Percentiles rank a stretch among this genome's conserved stretches.
Conservation (phyloP, 2,329 filamentous ascomycete genomes). For the Phoma sp. region DNA sequence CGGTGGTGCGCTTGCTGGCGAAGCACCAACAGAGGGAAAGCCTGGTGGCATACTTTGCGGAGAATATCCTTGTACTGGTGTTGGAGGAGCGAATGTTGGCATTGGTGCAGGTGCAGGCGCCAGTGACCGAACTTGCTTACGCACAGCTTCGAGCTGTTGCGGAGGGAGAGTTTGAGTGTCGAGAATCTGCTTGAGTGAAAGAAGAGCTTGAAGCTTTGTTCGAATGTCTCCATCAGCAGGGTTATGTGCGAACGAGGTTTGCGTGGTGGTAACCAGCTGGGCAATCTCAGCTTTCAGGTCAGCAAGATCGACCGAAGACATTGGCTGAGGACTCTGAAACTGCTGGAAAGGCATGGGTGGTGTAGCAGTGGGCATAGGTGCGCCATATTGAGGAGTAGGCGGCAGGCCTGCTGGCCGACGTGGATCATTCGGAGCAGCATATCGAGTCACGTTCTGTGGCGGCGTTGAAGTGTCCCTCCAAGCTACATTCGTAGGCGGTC, state of each 20-base stretch:
- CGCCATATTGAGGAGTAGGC: constrained; percentile 35
- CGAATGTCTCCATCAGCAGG: constrained; percentile 78
- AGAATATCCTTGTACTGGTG: constrained; percentile 38
- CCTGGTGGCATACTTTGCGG: constrained; percentile 28
- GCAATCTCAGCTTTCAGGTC: constrained; percentile 84
- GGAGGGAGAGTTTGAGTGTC: constrained; percentile 78
- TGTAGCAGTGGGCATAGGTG: constrained; percentile 28
- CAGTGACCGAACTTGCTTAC: constrained; percentile 82
- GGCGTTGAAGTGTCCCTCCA: constrained; percentile 79
- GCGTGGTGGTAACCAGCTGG: constrained; percentile 74
- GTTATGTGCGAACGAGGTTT: constrained; percentile 75
- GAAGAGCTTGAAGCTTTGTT: constrained; percentile 80
- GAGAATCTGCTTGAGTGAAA: constrained; percentile 83
- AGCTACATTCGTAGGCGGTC: constrained; percentile 58
- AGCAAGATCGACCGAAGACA: constrained; percentile 54
- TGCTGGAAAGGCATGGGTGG: constrained; percentile 42
- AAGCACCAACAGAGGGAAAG: constrained; percentile 26
- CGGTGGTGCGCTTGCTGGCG: constrained; percentile 28
- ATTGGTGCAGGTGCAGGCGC: constrained; percentile 63
- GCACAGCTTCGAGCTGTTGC: constrained; percentile 83
- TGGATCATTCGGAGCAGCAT: constrained; percentile 42
- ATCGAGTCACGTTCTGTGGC: constrained; percentile 55
- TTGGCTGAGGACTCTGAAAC: constrained; percentile 35
- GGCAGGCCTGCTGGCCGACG: constrained; percentile 36
- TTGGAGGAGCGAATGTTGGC: constrained; percentile 44